Conservation (phyloP, 371 early-diverging fungal species). For the Mortierella sp. region DNA sequence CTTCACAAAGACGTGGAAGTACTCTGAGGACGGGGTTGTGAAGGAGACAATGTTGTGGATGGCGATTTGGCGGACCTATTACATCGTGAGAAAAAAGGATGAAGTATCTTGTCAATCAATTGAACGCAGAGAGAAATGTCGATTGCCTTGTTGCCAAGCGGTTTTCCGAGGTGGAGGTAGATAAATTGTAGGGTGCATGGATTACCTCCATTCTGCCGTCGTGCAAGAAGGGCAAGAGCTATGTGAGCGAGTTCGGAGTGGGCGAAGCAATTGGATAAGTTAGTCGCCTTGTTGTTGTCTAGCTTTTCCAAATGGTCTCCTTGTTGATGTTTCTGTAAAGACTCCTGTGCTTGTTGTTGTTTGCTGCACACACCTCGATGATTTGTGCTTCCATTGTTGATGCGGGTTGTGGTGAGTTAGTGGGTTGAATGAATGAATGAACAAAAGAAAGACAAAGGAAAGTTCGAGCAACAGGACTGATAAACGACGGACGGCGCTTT, state of each 20-base stretch:
- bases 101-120: background rate
- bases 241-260: conserved; percentile 1
- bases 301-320: background rate
- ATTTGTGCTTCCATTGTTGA: conserved; percentile 52
- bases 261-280: conserved; percentile 32
- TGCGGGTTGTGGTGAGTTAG: background rate
- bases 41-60: conserved; percentile 84
- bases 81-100: background rate
- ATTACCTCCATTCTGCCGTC: conserved; percentile 53
- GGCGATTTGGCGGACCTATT: conserved; percentile 84
- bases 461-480: background rate
- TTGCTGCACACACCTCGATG: conserved; percentile 30
- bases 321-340: background rate
- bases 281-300: background rate
- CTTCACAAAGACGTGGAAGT: conserved; percentile 71
- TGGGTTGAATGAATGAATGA: conserved; percentile 8
- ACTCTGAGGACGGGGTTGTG: conserved; percentile 73
- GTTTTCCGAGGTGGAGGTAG: background rate
- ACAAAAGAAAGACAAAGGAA: background rate
- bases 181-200: background rate
- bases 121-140: background rate
- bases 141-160: background rate
- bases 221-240: conserved; percentile 57
- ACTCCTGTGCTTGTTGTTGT: background rate
- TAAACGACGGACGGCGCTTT: background rate